Evolutionary conservation across 345 rosid species (phyloP), one percentile per base, ranked within the genome.

Genomic region (Gossypium sturtianum): DNA sequence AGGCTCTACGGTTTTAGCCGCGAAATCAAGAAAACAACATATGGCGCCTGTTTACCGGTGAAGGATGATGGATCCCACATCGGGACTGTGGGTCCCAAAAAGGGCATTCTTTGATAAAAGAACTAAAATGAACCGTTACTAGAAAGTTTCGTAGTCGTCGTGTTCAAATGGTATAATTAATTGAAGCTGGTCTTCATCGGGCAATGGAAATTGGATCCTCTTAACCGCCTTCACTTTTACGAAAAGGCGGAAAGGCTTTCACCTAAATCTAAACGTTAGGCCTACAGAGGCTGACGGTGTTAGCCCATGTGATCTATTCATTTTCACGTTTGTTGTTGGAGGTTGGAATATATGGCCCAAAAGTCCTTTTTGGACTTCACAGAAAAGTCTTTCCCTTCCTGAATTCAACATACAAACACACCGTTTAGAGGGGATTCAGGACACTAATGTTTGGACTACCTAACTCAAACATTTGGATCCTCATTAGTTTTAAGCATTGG

Each of bases 1-100:
- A 12, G 19, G 74, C 3, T 48, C 22, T 15, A 43, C 13, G 20
- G 2, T 12, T 78, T 80, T 74, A 61, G 71, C 84, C 79, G 84
- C 80, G 47, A 74, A 74, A 8, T 12, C 5, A 1, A 25, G 4
- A 15, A 51, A 16, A 51, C 57, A 16, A 51, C 57, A 4, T 53
- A 38, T 57, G 80, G 82, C 34, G 70, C 66, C 63, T 7, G 67
- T 78, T 80, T 0, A 72, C 25, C 72, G 61, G 41, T 17, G 38
- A 7, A 38, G 60, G 52, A 68, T 53, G 58, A 15, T 12, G 16
- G 56, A 15, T 13, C 5, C 17, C 56, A 13, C 77, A 12, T 49
- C 10, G 2, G n/a, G 17, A 9, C 15, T 1, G 25, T 60, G 66
- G 75, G 75, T 15, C 66, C 56, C 75, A 29, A 16, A 73, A 38